phyloP scores from a whole-genome alignment of 768 basidiomycete genomes.

The Suillus subluteus region DNA sequence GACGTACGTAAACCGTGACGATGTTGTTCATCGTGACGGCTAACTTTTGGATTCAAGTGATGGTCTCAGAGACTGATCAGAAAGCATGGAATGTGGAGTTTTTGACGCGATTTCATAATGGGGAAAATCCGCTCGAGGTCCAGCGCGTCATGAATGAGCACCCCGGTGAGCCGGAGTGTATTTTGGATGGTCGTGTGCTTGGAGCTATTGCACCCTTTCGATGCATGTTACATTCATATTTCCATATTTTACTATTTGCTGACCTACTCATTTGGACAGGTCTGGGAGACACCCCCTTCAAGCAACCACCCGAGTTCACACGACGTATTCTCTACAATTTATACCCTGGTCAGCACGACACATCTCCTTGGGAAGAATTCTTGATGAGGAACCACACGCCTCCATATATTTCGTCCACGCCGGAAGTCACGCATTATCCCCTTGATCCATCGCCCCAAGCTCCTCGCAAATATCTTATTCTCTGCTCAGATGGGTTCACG shows the following conservation, averaged over 20 bases:
- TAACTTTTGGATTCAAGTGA: slow-evolving; percentile 40
- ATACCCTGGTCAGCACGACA: slow-evolving; percentile 62
- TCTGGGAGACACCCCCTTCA: slow-evolving; percentile 73
- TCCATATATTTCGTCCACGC: slow-evolving; percentile 65
- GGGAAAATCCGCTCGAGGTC: slow-evolving; percentile 67
- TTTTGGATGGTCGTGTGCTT: slow-evolving; percentile 67
- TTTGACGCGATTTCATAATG: slow-evolving; percentile 72
- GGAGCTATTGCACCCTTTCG: slow-evolving; percentile 80
- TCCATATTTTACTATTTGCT: slow-evolving; percentile 14
- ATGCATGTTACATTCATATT: slow-evolving; percentile 50
- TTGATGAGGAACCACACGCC: slow-evolving; percentile 63
- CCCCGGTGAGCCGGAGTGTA: slow-evolving; percentile 70
- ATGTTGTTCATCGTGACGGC: slow-evolving; percentile 11
- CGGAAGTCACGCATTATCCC: slow-evolving; percentile 64
- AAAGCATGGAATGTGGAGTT: slow-evolving; percentile 63
- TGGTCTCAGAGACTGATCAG: slow-evolving; percentile 50
- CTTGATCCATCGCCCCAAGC: slow-evolving; percentile 36
- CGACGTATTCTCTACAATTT: slow-evolving; percentile 69
- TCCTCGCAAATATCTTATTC: slow-evolving; percentile 56
- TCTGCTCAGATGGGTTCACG: slow-evolving; percentile 69
- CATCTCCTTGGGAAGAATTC: slow-evolving; percentile 68
- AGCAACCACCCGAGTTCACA: slow-evolving; percentile 72
- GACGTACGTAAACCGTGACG: slow-evolving; percentile 48
- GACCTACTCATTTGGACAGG: slow-evolving; percentile 38
- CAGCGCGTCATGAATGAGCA: slow-evolving; percentile 66